These are phyloP conservation scores for Apiospora phragmitis DNA, from an alignment of 2,329 filamentous ascomycete species.

Conservation along the genomic window DNA sequence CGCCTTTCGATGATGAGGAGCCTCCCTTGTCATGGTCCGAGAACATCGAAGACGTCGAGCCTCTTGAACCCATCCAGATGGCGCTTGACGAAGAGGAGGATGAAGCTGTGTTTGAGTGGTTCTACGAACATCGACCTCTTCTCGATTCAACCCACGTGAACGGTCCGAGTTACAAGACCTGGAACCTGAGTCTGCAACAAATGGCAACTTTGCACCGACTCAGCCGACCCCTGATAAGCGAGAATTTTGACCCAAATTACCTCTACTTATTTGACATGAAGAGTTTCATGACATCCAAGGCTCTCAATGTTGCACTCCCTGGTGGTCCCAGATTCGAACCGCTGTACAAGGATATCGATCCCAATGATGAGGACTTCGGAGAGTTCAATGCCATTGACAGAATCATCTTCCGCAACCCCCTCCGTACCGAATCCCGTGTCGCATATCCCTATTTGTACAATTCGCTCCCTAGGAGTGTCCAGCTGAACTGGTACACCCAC, in stretches of 20 bases:
- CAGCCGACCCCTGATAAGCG: slow-evolving; percentile 86
- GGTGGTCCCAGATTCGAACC: slow-evolving; percentile 96
- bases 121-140: slow-evolving; percentile 92
- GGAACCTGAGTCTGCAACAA: slow-evolving; percentile 90
- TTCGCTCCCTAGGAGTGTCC: slow-evolving; percentile 90
- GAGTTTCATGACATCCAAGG: slow-evolving; percentile 94
- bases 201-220: slow-evolving; percentile 95
- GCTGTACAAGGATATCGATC: slow-evolving; percentile 96
- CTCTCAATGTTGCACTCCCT: slow-evolving; percentile 95
- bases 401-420: slow-evolving; percentile 95
- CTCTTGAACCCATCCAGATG: slow-evolving; percentile 96
- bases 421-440: slow-evolving; percentile 93
- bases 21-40: slow-evolving; percentile 97
- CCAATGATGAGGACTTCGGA: slow-evolving; percentile 98
- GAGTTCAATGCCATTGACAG: slow-evolving; percentile 99
- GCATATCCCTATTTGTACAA: slow-evolving; percentile 96
- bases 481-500: slow-evolving; percentile 89
- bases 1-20: slow-evolving; percentile 97
- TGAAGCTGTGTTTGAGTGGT: slow-evolving; percentile 89
- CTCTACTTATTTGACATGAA: slow-evolving; percentile 96
- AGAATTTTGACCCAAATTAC: slow-evolving; percentile 94
- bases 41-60: slow-evolving; percentile 98
- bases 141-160: slow-evolving; percentile 93
- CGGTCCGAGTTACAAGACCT: slow-evolving; percentile 92
- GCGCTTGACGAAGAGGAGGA: slow-evolving; percentile 95